Evolutionary conservation across 768 basidiomycete genomes (phyloP), one percentile per base, ranked within the genome.

Genomic region (Chalciporus pseudorubinellus): DNA sequence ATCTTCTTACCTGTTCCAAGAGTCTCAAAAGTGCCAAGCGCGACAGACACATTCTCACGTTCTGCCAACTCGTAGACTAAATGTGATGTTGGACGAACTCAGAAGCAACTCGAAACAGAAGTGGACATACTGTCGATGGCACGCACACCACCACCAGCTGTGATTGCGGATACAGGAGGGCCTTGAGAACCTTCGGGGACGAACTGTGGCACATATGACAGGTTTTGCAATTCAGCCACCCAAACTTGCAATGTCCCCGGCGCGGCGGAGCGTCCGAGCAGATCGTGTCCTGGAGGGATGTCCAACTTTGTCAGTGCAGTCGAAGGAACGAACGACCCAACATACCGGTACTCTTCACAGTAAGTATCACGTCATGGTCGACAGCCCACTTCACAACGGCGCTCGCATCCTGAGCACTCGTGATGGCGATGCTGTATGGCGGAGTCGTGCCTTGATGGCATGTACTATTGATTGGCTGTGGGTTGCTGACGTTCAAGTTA

Each of bases 11-110:
- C 50, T 44, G 43, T 57, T 28, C 60, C 59, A 12, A 62, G 60
- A 1, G 60, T 61, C 10, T 55, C 26, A 42, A 57, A 61, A 18
- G 44, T 41, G n/a, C 60, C 60, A 16, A 62, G 31, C 2, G 59
- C 53, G 11, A 36, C 60, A 12, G 57, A 55, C 26, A 61, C 6
- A 24, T 56, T 51, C 22, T 53, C 29, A 3, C 21, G 46, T 1
- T 58, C 60, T 21, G 57, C 39, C 16, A 39, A 38, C 1, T 29
- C 6, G 12, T 62, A 59, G 18, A 61, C 60, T 61, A n/a, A 14
- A n/a, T n/a, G 6, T 3, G 6, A 16, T n/a, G 1, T 16, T n/a
- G 5, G 4, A 31, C 12, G 4, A n/a, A 36, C 7, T n/a, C 34
- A 16, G 34, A 16, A 16, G n/a, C 10, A 6, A 16, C n/a, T n/a